Evolutionary conservation across 1,284 basidiomycete species (phyloP), one percentile per base, ranked within the genome.

Genomic region (Ustilago trichophora): DNA sequence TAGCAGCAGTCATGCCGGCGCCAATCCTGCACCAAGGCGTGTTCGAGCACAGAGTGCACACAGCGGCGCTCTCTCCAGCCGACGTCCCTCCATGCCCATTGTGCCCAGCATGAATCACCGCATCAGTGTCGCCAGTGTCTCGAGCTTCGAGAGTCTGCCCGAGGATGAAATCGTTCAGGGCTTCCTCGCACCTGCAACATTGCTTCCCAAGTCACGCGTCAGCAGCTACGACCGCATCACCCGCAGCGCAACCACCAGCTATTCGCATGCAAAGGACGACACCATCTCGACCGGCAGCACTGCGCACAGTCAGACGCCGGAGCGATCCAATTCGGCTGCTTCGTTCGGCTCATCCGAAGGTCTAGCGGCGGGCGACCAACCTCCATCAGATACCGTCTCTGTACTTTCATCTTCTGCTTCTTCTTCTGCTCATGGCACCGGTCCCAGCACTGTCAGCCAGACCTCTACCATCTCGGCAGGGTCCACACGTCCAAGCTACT

Each of bases 141-240:
- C 73, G 6, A 71, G 66, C 46, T 76, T 78, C 52, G 76, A 78
- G 31, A 71, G 66, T 18, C 43, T 78, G n/a, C 74, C 76, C 19
- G 76, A 78, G 56, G 76, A 67, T 33, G 68, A 75, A 33, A 60
- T 54, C 6, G 62, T 75, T 0, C 60, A 67, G 8, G 54, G 57
- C 42, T 72, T 73, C 31, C 51, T 53, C 15, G 56, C 55, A 6
- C 56, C 59, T 7, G 33, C 43, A 16, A 18, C 34, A 2, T 22
- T 45, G 18, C 40, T 43, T 19, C 34, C 58, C 34, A 58, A 56
- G 24, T 54, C 63, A 11, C 54, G 58, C 24, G 18, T 19, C 22
- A 31, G 25, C 27, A 63, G 59, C 54, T 63, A 68, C 54, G 65
- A 68, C 15, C 53, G 58, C 34, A 43, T 38, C 27, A 21, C 44